Conservation (phyloP, 2,329 filamentous ascomycete genomes). For the Thelonectria blattea region DNA sequence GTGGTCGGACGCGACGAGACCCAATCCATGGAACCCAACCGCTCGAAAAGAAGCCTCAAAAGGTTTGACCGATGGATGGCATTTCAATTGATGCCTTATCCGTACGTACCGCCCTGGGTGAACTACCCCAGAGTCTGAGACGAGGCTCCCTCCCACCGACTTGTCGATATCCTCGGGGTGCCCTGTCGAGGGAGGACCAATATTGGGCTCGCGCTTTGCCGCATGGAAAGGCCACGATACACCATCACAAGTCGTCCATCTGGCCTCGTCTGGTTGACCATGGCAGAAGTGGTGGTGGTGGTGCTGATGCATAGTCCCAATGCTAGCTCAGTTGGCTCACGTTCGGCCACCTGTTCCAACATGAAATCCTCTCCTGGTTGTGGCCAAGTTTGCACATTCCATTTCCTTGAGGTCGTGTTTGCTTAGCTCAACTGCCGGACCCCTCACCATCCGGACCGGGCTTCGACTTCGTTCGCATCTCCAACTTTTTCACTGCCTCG, state of each 20-base stretch:
- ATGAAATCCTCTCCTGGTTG: background rate
- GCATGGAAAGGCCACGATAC: slow-evolving; percentile 16
- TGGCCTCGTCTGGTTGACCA: slow-evolving; percentile 7
- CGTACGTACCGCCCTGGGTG: background rate
- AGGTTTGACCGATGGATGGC: background rate
- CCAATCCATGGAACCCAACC: slow-evolving; percentile 15
- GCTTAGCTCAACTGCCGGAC: background rate
- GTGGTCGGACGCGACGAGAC: slow-evolving; percentile 12
- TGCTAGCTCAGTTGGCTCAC: background rate
- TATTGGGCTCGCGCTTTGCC: slow-evolving; percentile 10
- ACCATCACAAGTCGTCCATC: slow-evolving; percentile 18
- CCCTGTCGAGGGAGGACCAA: slow-evolving; percentile 3
- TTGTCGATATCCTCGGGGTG: slow-evolving; percentile 3
- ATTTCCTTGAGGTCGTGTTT: background rate
- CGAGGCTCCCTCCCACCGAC: slow-evolving; percentile 16
- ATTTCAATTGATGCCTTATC: slow-evolving; percentile 6
- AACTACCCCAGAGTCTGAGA: slow-evolving; percentile 9
- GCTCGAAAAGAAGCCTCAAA: background rate
- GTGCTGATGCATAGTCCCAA: background rate
- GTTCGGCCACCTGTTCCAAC: background rate
- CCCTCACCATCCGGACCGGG: background rate
- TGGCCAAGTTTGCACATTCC: background rate
- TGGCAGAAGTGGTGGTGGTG: background rate
- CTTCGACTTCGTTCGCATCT: background rate
- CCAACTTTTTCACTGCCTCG: background rate